phyloP scores from a whole-genome alignment of 2,329 filamentous ascomycete species.

The Diaporthe humulicola region DNA sequence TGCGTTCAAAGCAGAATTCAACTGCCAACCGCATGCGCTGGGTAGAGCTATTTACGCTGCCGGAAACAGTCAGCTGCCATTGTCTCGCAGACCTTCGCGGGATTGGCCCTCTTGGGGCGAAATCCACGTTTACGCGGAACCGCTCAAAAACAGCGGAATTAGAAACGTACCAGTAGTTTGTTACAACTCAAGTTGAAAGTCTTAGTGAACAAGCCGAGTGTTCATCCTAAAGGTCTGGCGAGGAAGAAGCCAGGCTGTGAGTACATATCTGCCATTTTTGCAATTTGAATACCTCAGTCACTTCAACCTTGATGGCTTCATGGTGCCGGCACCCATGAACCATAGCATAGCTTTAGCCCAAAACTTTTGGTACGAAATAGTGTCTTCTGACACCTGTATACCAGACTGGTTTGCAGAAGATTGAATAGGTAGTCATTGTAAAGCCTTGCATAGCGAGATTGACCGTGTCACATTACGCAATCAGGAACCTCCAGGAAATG shows the following conservation, averaged over 20 bases:
- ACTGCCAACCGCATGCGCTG: not conserved
- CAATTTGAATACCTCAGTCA: not conserved
- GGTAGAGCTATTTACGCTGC: not conserved
- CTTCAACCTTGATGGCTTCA: not conserved
- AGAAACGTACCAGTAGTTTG: not conserved
- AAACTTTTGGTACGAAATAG: not conserved
- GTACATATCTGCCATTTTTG: not conserved
- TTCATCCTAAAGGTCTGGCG: too few relatives aligned
- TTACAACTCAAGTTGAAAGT: not conserved
- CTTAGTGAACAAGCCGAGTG: too few relatives aligned
- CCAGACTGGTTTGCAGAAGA: not conserved
- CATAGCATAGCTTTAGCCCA: not conserved
- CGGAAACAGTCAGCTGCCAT: conserved; percentile 9
- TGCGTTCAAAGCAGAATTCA: not conserved
- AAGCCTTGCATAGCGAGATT: not conserved
- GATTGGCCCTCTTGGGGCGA: not conserved
- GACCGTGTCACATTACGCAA: too few relatives aligned
- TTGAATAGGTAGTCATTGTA: not conserved
- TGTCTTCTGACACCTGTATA: not conserved
- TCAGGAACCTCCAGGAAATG: too few relatives aligned
- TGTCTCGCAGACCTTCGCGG: not conserved
- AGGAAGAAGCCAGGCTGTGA: not conserved
- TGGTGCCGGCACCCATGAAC: not conserved
- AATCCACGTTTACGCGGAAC: not conserved
- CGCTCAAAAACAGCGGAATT: not conserved